Evolutionary conservation across 2,329 filamentous ascomycete genomes (phyloP).

Genomic region (Chaetomium strumarium): DNA sequence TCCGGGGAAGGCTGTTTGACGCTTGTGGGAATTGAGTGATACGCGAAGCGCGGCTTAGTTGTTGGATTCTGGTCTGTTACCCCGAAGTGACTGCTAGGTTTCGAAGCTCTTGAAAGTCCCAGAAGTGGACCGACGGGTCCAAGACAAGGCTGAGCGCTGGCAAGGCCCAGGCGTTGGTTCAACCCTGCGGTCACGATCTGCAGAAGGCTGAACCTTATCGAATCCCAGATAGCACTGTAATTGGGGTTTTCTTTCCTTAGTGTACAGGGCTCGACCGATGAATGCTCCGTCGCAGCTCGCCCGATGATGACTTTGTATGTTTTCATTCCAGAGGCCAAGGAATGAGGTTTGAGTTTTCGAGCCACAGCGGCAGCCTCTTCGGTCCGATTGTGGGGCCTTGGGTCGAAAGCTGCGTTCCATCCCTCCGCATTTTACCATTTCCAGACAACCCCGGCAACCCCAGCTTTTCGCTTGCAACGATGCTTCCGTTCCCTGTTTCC

Average conservation of each 20-base stretch:
- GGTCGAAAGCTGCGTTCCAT: conserved; percentile 12
- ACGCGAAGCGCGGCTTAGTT: too few species aligned
- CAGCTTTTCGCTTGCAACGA: conserved; percentile 8
- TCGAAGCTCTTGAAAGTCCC: background rate
- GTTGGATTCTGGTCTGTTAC: too few species aligned
- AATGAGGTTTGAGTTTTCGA: conserved; percentile 10
- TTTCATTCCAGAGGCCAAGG: conserved; percentile 7
- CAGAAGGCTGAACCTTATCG: background rate
- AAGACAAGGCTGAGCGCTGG: background rate
- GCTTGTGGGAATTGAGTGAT: too few species aligned
- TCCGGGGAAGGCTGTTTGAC: too few species aligned
- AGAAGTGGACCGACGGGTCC: background rate
- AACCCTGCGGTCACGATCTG: background rate
- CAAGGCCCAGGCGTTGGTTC: background rate
- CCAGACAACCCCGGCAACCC: conserved; percentile 4
- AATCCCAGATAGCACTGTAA: background rate
- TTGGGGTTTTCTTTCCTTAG: conserved; percentile 1
- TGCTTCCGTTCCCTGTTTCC: conserved; percentile 3
- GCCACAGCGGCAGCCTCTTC: conserved; percentile 22
- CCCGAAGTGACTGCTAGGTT: background rate
- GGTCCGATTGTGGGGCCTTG: conserved; percentile 25
- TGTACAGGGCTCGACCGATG: background rate
- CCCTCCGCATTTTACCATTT: conserved; percentile 22
- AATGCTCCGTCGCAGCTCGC: conserved; percentile 5
- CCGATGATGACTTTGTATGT: too few species aligned